Evolutionary conservation across 2,329 filamentous ascomycete genomes (phyloP).

Genomic region (Aspergillus ochraceus): DNA sequence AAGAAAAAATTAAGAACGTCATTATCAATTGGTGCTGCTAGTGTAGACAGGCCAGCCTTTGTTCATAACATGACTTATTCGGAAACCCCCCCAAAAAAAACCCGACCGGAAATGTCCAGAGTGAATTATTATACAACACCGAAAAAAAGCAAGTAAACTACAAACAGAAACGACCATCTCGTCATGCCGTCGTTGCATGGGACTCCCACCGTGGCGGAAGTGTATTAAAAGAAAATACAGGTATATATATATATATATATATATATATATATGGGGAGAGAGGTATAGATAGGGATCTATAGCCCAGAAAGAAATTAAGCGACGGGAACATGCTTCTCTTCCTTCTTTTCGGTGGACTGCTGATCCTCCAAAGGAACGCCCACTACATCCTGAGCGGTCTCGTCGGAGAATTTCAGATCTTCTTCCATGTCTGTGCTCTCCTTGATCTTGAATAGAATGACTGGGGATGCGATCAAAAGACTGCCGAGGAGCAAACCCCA

Average conservation of each 20-base stretch:
- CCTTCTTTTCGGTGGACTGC: slow-evolving; percentile 20
- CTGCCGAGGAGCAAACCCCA: slow-evolving; percentile 77
- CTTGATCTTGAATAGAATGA: slow-evolving; percentile 76
- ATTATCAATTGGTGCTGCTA: too few species aligned
- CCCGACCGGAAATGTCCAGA: not conserved
- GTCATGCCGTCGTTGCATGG: not conserved
- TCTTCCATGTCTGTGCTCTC: slow-evolving; percentile 80
- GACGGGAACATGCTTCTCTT: slow-evolving; percentile 9
- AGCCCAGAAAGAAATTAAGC: not conserved
- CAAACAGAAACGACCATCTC: not conserved
- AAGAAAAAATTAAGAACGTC: too few species aligned
- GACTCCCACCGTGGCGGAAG: not conserved
- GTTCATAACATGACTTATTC: too few species aligned
- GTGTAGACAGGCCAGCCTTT: too few species aligned
- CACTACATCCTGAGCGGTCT: slow-evolving; percentile 71
- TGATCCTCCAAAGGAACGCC: slow-evolving; percentile 23
- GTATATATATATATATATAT: not conserved
- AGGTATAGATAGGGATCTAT: not conserved
- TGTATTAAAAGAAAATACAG: not conserved
- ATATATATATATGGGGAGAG: not conserved
- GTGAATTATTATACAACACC: not conserved
- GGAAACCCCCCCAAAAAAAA: not conserved
- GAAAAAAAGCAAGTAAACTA: not conserved
- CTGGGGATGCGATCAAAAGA: slow-evolving; percentile 72
- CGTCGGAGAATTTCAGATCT: slow-evolving; percentile 81